These are phyloP conservation scores for Aspergillus aculeatus DNA, from an alignment of 2,329 filamentous ascomycete genomes.

Conservation along the genomic window DNA sequence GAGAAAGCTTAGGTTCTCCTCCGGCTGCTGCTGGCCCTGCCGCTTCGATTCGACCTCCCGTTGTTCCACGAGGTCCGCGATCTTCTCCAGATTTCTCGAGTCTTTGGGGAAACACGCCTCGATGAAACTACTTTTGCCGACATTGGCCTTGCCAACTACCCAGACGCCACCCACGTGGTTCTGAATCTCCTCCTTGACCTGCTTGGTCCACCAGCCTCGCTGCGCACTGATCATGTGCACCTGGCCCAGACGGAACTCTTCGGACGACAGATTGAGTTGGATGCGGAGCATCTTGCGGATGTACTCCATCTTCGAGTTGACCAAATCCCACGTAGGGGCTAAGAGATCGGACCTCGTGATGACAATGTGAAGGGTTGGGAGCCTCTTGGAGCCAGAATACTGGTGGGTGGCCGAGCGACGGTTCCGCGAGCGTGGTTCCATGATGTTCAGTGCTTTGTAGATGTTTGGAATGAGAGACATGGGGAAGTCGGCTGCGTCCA, in stretches of 20 bases:
- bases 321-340: conserved; percentile 77
- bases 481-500: conserved; percentile 95
- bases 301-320: conserved; percentile 84
- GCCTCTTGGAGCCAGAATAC: conserved; percentile 66
- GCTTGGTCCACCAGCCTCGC: conserved; percentile 84
- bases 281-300: conserved; percentile 73
- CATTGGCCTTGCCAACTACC: conserved; percentile 98
- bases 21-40: conserved; percentile 13
- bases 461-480: conserved; percentile 85
- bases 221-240: conserved; percentile 82
- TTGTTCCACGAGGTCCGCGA: conserved; percentile 35
- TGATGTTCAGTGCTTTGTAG: conserved; percentile 66
- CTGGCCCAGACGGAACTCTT: conserved; percentile 79
- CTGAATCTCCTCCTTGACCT: conserved; percentile 83
- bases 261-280: conserved; percentile 66
- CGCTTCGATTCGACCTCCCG: conserved; percentile 23
- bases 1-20: conserved; percentile 20
- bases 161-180: conserved; percentile 80
- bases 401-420: conserved; percentile 68
- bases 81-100: conserved; percentile 47
- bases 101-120: conserved; percentile 81
- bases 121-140: conserved; percentile 92
- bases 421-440: conserved; percentile 75
- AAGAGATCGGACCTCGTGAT: conserved; percentile 86
- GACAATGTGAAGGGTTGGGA: conserved; percentile 84